Percentiles rank a stretch among this genome's conserved stretches.
Conservation (phyloP, 202 grass and related monocot genomes). For the Dendrocalamus latiflorus region DNA sequence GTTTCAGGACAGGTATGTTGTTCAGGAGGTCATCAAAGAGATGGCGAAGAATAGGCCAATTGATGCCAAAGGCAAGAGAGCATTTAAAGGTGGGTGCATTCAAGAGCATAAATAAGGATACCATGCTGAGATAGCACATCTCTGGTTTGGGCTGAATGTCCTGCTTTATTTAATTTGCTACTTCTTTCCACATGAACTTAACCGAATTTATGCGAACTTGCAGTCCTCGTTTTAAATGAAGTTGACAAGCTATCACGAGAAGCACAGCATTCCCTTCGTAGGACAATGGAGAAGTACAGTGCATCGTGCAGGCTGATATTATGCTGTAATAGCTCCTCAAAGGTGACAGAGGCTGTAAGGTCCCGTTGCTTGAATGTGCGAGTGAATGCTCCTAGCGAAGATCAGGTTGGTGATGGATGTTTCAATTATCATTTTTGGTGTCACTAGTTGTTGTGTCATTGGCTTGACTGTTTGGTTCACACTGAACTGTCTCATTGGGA, state of each 20-base stretch:
- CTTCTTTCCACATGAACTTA: not conserved
- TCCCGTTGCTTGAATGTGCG: slow-evolving; percentile 88
- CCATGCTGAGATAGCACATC: not conserved
- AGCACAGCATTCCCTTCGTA: slow-evolving; percentile 94
- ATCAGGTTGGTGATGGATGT: slow-evolving; percentile 57
- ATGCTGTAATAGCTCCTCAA: slow-evolving; percentile 97
- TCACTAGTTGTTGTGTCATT: not conserved
- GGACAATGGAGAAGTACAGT: slow-evolving; percentile 99
- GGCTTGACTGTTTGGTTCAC: not conserved
- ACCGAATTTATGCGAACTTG: slow-evolving; percentile 5
- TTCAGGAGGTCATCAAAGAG: slow-evolving; percentile 99
- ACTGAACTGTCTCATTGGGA: not conserved
- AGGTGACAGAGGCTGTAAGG: slow-evolving; percentile 93
- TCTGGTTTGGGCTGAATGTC: not conserved
- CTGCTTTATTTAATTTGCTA: not conserved
- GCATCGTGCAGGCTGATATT: slow-evolving; percentile 86
- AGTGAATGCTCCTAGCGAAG: slow-evolving; percentile 81
- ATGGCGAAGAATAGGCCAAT: slow-evolving; percentile 93
- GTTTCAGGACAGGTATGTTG: slow-evolving; percentile 96
- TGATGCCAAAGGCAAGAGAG: slow-evolving; percentile 84
- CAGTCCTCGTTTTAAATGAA: slow-evolving; percentile 96
- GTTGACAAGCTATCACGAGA: slow-evolving; percentile 97
- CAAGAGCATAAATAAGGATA: not conserved
- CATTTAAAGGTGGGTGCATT: slow-evolving; percentile 71
- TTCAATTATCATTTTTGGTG: not conserved